Percentiles rank a stretch among this genome's conserved stretches.
These are phyloP conservation scores for Ochetophila trinervis DNA, from an alignment of 306 rosid species.

Conservation along the genomic window DNA sequence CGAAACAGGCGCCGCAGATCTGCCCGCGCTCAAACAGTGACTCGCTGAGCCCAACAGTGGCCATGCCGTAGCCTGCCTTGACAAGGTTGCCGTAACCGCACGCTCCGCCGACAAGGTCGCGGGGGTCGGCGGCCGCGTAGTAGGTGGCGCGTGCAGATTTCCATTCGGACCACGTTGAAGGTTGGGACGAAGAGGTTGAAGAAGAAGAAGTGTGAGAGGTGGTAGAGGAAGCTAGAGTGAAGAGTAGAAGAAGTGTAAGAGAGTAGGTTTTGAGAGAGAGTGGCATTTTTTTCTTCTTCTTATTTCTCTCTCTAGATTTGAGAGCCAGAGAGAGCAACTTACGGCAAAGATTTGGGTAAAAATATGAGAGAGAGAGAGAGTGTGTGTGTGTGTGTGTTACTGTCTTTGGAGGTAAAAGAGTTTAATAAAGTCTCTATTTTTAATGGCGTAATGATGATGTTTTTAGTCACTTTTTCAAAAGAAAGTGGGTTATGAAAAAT, in stretches of 20 bases:
- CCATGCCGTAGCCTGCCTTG: conserved; percentile 75
- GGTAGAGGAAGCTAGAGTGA: conserved; percentile 34
- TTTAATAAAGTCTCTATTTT: no score
- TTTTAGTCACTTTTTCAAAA: no score
- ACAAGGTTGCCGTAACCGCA: conserved; percentile 86
- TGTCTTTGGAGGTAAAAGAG: not conserved
- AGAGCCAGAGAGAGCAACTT: conserved; percentile 8
- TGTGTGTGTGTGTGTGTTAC: not conserved
- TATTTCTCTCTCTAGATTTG: not conserved
- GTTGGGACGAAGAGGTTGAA: conserved; percentile 16
- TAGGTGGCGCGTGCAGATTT: conserved; percentile 83
- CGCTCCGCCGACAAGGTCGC: conserved; percentile 85
- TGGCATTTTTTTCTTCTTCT: conserved; percentile 34
- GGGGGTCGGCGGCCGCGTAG: conserved; percentile 86
- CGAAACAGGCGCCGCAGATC: conserved; percentile 99
- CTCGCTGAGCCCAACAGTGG: conserved; percentile 86
- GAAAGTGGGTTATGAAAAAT: no score
- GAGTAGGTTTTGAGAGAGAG: conserved; percentile 18
- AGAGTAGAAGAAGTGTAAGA: conserved; percentile 9
- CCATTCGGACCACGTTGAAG: conserved; percentile 58
- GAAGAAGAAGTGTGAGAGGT: conserved; percentile 47
- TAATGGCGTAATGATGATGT: no score
- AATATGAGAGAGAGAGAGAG: not conserved
- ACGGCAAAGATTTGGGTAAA: not conserved
- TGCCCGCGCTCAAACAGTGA: conserved; percentile 72